These are phyloP conservation scores for Henningerozyma blattae DNA, from an alignment of 805 yeast species.

Conservation along the genomic window DNA sequence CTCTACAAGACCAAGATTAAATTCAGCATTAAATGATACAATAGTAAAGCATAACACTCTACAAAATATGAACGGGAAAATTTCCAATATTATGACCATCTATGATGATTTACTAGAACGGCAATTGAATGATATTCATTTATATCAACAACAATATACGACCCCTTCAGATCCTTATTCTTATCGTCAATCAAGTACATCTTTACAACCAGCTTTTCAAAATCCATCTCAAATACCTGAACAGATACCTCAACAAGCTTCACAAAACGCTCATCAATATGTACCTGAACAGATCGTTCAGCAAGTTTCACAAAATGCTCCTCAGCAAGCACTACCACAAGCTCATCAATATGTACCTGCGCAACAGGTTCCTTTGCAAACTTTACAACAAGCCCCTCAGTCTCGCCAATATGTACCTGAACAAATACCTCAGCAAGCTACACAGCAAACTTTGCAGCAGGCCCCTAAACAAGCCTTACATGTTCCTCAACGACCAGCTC, in stretches of 20 bases:
- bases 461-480: too few relatives aligned
- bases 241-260: constrained; percentile 1
- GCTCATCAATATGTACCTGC: constrained; percentile 1
- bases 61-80: constrained; percentile 64
- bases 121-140: constrained; percentile 31
- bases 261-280: too few relatives aligned
- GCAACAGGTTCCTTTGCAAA: constrained; percentile 1
- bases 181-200: constrained; percentile 4
- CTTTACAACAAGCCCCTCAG: neutral
- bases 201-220: constrained; percentile 5
- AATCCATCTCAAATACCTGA: constrained; percentile 4
- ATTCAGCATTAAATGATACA: constrained; percentile 44
- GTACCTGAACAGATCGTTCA: neutral
- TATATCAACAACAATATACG: constrained; percentile 22
- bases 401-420: neutral
- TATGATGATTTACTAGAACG: constrained; percentile 65
- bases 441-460: too few relatives aligned
- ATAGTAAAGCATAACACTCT: constrained; percentile 51
- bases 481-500: neutral
- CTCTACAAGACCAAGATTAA: constrained; percentile 57
- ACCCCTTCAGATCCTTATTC: constrained; percentile 19
- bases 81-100: constrained; percentile 61
- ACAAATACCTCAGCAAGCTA: neutral
- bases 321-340: neutral
- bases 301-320: neutral